A percentile compares a stretch with the other conserved stretches of the same genome.
Evolutionary conservation across 2,329 filamentous ascomycete species (phyloP).

Genomic region (Teratosphaeria epicoccoides): DNA sequence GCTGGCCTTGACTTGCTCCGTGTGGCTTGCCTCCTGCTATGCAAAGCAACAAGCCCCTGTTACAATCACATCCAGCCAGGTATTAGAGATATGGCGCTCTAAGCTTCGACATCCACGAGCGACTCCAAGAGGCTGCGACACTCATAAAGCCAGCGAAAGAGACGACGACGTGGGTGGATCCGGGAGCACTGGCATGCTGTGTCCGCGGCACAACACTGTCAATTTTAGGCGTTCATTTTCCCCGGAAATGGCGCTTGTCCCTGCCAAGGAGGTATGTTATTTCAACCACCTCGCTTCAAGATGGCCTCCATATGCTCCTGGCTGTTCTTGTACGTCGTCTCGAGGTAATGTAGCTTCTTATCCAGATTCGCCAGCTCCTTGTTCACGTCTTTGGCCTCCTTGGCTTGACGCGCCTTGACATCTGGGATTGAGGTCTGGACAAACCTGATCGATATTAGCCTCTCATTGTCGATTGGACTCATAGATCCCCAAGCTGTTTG

Average conservation of each 20-base stretch:
- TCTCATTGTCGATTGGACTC: background rate
- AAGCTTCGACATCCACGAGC: no score
- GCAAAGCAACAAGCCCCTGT: no score
- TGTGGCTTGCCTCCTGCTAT: no score
- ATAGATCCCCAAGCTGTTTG: background rate
- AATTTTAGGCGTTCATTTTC: background rate
- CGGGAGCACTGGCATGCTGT: background rate
- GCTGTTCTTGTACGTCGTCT: slow-evolving; percentile 93
- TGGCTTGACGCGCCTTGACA: slow-evolving; percentile 64
- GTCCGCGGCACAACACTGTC: background rate
- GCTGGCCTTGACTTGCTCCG: no score
- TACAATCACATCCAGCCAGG: no score
- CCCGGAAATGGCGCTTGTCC: background rate
- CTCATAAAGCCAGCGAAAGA: background rate
- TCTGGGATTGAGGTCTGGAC: slow-evolving; percentile 62
- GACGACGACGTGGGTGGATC: background rate
- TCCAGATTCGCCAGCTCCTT: slow-evolving; percentile 69
- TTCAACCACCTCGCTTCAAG: slow-evolving; percentile 42
- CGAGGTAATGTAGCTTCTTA: slow-evolving; percentile 84
- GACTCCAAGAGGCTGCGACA: no score
- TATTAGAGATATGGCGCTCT: no score
- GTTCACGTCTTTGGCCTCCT: slow-evolving; percentile 64
- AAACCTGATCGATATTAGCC: slow-evolving; percentile 54
- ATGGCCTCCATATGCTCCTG: slow-evolving; percentile 84
- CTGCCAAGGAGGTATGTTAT: background rate